phyloP scores from a whole-genome alignment of 768 basidiomycete genomes.

The Collybiopsis luxurians region DNA sequence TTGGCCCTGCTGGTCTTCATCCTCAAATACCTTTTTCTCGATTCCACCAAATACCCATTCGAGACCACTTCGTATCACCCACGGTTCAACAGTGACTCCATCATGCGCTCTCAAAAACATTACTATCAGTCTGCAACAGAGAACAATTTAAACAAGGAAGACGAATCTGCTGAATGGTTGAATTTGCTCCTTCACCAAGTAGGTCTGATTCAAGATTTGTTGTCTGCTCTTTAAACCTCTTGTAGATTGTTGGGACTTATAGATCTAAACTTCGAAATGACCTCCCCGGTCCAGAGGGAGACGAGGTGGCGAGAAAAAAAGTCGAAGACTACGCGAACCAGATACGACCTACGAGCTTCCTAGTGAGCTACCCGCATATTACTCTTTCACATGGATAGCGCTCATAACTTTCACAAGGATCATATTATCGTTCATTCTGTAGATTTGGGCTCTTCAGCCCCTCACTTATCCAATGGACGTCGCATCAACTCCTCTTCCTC shows the following conservation, averaged over 20 bases:
- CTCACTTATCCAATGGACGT: constrained; percentile 70
- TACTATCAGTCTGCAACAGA: constrained; percentile 21
- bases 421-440: constrained; percentile 84
- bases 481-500: constrained; percentile 33
- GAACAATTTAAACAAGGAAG: constrained; percentile 18
- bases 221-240: constrained; percentile 6
- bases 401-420: constrained; percentile 53
- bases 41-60: constrained; percentile 60
- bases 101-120: constrained; percentile 34
- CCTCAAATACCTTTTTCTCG: constrained; percentile 94
- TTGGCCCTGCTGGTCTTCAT: constrained; percentile 72
- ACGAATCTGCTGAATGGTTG: constrained; percentile 90
- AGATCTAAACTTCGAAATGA: constrained; percentile 74
- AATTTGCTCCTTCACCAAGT: constrained; percentile 82
- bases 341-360: constrained; percentile 64
- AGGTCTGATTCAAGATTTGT: not conserved
- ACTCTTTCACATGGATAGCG: not conserved
- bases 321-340: constrained; percentile 83
- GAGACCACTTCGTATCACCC: constrained; percentile 61
- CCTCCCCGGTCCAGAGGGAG: constrained; percentile 67
- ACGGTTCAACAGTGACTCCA: constrained; percentile 46
- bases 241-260: constrained; percentile 71
- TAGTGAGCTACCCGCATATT: constrained; percentile 42
- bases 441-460: constrained; percentile 79
- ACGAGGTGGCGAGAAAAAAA: constrained; percentile 76